These are phyloP conservation scores for Obba rivulosa DNA, from an alignment of 768 basidiomycete genomes.

Conservation along the genomic window DNA sequence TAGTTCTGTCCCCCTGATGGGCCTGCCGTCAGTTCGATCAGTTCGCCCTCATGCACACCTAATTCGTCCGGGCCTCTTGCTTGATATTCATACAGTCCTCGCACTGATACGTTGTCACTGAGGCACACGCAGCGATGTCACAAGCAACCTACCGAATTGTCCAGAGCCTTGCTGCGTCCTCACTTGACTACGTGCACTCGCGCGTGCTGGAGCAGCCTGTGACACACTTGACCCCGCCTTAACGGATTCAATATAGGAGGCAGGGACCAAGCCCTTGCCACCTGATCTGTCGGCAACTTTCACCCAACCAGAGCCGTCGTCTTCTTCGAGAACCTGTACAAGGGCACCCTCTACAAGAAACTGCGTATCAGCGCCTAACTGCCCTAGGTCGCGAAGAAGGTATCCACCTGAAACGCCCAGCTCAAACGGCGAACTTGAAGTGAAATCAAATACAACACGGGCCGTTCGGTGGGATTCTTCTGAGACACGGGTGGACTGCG, in stretches of 20 bases:
- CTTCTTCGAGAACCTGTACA: constrained; percentile 69
- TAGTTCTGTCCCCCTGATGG: constrained; percentile 58
- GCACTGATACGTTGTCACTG: constrained; percentile 41
- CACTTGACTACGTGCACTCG: neutral
- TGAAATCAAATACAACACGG: constrained; percentile 70
- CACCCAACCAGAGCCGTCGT: constrained; percentile 85
- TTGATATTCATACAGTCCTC: constrained; percentile 75
- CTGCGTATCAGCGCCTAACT: neutral
- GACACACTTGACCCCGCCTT: constrained; percentile 11
- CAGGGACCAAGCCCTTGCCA: constrained; percentile 73
- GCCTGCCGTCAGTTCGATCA: constrained; percentile 60
- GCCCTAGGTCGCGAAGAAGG: neutral
- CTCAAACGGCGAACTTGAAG: constrained; percentile 73
- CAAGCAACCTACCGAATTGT: constrained; percentile 43
- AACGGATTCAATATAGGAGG: constrained; percentile 60
- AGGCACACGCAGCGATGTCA: neutral
- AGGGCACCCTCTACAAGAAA: constrained; percentile 47
- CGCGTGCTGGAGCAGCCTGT: too few relatives aligned
- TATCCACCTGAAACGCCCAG: constrained; percentile 55
- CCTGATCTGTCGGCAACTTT: constrained; percentile 61
- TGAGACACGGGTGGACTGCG: constrained; percentile 33
- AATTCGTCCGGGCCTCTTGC: constrained; percentile 73
- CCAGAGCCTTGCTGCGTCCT: constrained; percentile 29
- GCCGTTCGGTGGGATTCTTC: constrained; percentile 46
- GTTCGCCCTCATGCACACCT: constrained; percentile 51